A percentile compares a stretch with the other conserved stretches of the same genome.
These are phyloP conservation scores for Vigna angularis DNA, from an alignment of 306 rosid species.

Conservation along the genomic window DNA sequence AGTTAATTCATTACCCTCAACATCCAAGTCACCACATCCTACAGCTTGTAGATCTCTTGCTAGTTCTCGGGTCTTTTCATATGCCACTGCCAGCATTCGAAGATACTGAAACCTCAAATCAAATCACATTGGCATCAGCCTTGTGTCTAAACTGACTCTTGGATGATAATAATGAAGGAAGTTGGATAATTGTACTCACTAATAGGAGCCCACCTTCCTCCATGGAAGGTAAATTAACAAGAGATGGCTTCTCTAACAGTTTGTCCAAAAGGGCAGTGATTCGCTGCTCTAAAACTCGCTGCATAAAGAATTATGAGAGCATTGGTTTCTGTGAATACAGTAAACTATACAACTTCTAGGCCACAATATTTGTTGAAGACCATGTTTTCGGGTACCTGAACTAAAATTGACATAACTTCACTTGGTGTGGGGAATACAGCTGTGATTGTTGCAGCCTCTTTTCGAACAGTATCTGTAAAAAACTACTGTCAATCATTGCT, in stretches of 20 bases:
- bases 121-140: slow-evolving; percentile 44
- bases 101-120: slow-evolving; percentile 81
- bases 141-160: slow-evolving; percentile 34
- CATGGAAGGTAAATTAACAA: slow-evolving; percentile 84
- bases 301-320: slow-evolving; percentile 46
- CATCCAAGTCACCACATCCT: slow-evolving; percentile 99
- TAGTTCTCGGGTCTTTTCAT: slow-evolving; percentile 96
- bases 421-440: slow-evolving; percentile 97
- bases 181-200: slow-evolving; percentile 61
- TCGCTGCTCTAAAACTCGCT: slow-evolving; percentile 98
- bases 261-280: slow-evolving; percentile 89
- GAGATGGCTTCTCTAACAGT: slow-evolving; percentile 89
- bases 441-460: slow-evolving; percentile 93
- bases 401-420: slow-evolving; percentile 98
- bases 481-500: slow-evolving; percentile 43
- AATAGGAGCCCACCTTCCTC: slow-evolving; percentile 98
- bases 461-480: slow-evolving; percentile 88
- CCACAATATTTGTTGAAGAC: slow-evolving; percentile 33
- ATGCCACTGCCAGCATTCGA: slow-evolving; percentile 97
- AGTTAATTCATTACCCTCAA: slow-evolving; percentile 74
- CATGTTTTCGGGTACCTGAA: slow-evolving; percentile 71
- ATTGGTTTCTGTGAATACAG: slow-evolving; percentile 9
- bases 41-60: slow-evolving; percentile 88
- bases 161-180: slow-evolving; percentile 30
- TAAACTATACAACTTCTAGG: slow-evolving; percentile 26